phyloP scores from a whole-genome alignment of 1,284 basidiomycete species.

The Cutaneotrichosporon cyanovorans region DNA sequence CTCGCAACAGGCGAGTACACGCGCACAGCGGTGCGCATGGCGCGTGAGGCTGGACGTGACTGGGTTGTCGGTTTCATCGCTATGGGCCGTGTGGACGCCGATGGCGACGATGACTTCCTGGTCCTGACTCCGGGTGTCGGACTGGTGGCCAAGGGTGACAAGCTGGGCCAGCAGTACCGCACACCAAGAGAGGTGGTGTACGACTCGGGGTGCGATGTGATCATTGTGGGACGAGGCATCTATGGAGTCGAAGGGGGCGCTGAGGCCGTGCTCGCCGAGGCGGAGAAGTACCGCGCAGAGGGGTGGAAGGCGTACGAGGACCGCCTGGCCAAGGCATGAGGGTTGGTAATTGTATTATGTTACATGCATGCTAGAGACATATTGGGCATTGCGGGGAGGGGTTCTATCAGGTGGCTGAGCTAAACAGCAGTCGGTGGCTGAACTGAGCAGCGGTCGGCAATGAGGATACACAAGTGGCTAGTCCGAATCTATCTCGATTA shows the following conservation, averaged over 20 bases:
- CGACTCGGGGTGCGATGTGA: slow-evolving; percentile 87
- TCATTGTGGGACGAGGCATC: slow-evolving; percentile 94
- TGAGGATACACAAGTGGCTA: no score
- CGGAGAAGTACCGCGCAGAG: slow-evolving; percentile 71
- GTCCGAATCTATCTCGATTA: slow-evolving; percentile 44
- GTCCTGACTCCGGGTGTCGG: slow-evolving; percentile 91
- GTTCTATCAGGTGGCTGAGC: no score
- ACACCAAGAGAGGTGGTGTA: slow-evolving; percentile 79
- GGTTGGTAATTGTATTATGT: slow-evolving; percentile 1
- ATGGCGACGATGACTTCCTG: slow-evolving; percentile 69
- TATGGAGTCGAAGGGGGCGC: slow-evolving; percentile 63
- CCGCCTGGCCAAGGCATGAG: slow-evolving; percentile 27
- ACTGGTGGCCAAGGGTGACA: slow-evolving; percentile 72
- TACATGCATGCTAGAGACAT: slow-evolving; percentile 10
- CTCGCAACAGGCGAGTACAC: slow-evolving; percentile 82
- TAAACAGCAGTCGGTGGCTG: no score
- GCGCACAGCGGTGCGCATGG: slow-evolving; percentile 76
- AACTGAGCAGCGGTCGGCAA: no score
- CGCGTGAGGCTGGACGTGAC: slow-evolving; percentile 60
- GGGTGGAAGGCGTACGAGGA: slow-evolving; percentile 88
- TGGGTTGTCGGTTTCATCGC: slow-evolving; percentile 97
- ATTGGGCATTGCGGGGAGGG: neutral
- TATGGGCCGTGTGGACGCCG: slow-evolving; percentile 67
- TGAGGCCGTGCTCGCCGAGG: slow-evolving; percentile 59
- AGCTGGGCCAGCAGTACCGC: slow-evolving; percentile 92